These are phyloP conservation scores for Paraconiothyrium brasiliense DNA, from an alignment of 2,329 filamentous ascomycete species.

Conservation along the genomic window DNA sequence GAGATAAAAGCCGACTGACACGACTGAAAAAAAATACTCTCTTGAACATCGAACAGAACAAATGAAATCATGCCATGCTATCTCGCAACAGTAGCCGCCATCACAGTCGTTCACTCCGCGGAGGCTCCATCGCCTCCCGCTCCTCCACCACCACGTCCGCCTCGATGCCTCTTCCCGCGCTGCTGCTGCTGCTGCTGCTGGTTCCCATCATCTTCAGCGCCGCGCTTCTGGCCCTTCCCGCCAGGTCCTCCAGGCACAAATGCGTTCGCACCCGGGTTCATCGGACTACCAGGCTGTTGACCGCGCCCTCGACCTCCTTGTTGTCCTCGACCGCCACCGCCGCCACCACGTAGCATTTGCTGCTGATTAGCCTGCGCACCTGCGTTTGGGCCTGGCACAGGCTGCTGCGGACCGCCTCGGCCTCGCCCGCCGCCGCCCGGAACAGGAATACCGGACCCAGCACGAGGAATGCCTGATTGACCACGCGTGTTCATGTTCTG, in stretches of 20 bases:
- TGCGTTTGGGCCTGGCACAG: conserved; percentile 27
- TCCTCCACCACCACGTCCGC: conserved; percentile 31
- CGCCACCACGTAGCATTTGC: conserved; percentile 38
- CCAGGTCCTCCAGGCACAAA: conserved; percentile 44
- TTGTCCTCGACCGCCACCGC: conserved; percentile 34
- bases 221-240: conserved; percentile 46
- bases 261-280: conserved; percentile 48
- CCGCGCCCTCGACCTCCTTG: conserved; percentile 30
- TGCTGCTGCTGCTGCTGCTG: conserved; percentile 30
- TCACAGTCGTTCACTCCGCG: conserved; percentile 1
- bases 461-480: conserved; percentile 43
- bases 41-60: conserved; percentile 8
- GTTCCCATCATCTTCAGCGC: conserved; percentile 42
- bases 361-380: conserved; percentile 27
- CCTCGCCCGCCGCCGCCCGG: conserved; percentile 32
- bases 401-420: conserved; percentile 29
- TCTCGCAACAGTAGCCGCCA: background rate
- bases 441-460: conserved; percentile 42
- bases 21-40: background rate
- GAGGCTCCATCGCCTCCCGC: conserved; percentile 27
- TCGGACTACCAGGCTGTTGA: conserved; percentile 30
- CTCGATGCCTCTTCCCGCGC: conserved; percentile 41
- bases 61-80: conserved; percentile 4
- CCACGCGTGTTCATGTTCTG: conserved; percentile 31
- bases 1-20: background rate